These are phyloP conservation scores for Flueggea neowawraea DNA, from an alignment of 441 rosid species.

Conservation along the genomic window DNA sequence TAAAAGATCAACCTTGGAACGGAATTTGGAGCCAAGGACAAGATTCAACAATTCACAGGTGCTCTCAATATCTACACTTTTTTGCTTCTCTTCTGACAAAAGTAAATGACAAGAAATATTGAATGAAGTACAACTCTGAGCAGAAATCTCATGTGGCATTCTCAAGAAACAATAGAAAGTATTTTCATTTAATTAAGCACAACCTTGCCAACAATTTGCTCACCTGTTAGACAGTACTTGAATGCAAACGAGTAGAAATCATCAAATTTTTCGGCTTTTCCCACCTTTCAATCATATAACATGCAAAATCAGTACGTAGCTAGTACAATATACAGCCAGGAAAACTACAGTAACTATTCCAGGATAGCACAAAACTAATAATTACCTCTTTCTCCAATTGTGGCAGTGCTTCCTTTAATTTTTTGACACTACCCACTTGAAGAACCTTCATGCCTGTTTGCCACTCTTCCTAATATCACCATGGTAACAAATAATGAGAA, in stretches of 20 bases:
- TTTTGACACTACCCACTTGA: constrained; percentile 56
- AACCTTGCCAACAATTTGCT: neutral
- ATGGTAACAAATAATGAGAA: neutral
- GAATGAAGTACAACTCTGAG: neutral
- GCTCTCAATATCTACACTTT: constrained; percentile 85
- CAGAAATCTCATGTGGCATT: neutral
- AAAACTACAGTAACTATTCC: constrained; percentile 1
- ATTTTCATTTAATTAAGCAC: constrained; percentile 10
- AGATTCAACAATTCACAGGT: constrained; percentile 75
- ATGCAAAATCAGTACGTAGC: constrained; percentile 8
- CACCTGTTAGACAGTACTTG: constrained; percentile 88
- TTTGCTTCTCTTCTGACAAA: constrained; percentile 84
- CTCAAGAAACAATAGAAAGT: neutral
- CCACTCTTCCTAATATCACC: constrained; percentile 75
- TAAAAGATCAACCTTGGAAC: constrained; percentile 70
- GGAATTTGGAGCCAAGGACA: constrained; percentile 69
- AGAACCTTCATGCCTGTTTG: constrained; percentile 69
- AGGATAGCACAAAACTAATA: neutral
- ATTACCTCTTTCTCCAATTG: constrained; percentile 64
- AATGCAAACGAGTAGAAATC: constrained; percentile 89
- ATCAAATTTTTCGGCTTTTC: constrained; percentile 57
- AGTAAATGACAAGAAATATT: too few species aligned
- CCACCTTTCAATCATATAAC: constrained; percentile 45
- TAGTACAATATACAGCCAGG: neutral
- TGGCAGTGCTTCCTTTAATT: constrained; percentile 72